A percentile compares a stretch with the other conserved stretches of the same genome.
Evolutionary conservation across 228 moss, liverwort and hornwort species (phyloP).

Genomic region (Sphagnum magellanicum): DNA sequence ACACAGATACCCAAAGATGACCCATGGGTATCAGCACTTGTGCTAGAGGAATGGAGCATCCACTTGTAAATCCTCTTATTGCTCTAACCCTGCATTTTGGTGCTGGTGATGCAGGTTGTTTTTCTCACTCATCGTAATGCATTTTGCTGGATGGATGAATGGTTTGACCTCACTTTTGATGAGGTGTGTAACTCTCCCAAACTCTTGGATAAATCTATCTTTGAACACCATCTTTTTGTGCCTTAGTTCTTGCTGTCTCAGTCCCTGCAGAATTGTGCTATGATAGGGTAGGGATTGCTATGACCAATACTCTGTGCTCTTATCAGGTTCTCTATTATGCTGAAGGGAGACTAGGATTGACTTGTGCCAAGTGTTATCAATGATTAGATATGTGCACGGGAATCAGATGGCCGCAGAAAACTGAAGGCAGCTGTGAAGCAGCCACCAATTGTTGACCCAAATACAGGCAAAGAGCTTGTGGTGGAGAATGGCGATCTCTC

Average conservation of each 20-base stretch:
- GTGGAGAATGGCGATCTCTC: constrained; percentile 26
- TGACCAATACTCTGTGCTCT: too few relatives aligned
- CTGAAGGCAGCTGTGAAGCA: constrained; percentile 76
- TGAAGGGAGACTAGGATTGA: too few relatives aligned
- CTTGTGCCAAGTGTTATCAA: too few relatives aligned
- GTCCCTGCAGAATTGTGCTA: too few relatives aligned
- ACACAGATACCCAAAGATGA: too few relatives aligned
- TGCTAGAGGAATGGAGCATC: too few relatives aligned
- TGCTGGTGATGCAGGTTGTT: constrained; percentile 47
- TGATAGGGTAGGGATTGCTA: too few relatives aligned
- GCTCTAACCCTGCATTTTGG: not conserved
- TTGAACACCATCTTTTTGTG: too few relatives aligned
- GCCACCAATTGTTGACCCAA: constrained; percentile 85
- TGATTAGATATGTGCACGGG: constrained; percentile 52
- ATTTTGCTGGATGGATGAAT: constrained; percentile 86
- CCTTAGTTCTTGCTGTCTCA: too few relatives aligned
- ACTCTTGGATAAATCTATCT: not conserved
- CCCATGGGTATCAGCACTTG: too few relatives aligned
- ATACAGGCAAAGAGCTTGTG: constrained; percentile 64
- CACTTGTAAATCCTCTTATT: too few relatives aligned
- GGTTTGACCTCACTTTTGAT: constrained; percentile 71
- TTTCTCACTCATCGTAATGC: constrained; percentile 93
- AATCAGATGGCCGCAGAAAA: constrained; percentile 52
- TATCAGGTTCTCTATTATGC: too few relatives aligned
- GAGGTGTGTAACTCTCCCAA: constrained; percentile 40